Conservation (phyloP, 176 grass and related monocot genomes). For the Poa pratensis region DNA sequence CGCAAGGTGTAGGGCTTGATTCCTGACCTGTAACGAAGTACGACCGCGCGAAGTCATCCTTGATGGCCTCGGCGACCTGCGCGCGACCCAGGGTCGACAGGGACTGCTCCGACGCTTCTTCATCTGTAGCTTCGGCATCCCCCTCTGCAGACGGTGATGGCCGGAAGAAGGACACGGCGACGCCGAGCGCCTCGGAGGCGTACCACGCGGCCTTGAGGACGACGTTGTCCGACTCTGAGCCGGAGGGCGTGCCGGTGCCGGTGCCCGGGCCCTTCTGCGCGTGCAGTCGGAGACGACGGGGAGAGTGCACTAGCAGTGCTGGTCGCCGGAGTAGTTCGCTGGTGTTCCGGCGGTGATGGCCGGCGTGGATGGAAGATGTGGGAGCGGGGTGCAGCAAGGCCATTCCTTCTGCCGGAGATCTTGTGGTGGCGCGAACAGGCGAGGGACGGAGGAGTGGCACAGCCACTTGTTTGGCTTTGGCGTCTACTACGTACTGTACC, state of each 20-base stretch:
- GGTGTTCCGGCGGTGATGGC: not conserved
- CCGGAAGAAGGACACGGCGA: slow-evolving; percentile 74
- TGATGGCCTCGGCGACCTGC: slow-evolving; percentile 71
- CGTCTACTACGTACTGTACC: not conserved
- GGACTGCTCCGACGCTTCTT: not conserved
- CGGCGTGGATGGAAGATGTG: not conserved
- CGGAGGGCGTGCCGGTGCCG: slow-evolving; percentile 40
- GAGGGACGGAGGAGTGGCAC: not conserved
- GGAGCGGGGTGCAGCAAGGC: slow-evolving; percentile 34
- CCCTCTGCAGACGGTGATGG: slow-evolving; percentile 13
- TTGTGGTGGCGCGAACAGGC: not conserved
- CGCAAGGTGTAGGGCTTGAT: not conserved
- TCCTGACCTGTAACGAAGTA: slow-evolving; percentile 91
- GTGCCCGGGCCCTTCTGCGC: slow-evolving; percentile 43
- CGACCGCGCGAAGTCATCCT: slow-evolving; percentile 77
- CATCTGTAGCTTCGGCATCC: not conserved
- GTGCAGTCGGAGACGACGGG: slow-evolving; percentile 16
- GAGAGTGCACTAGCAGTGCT: not conserved
- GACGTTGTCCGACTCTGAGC: slow-evolving; percentile 71
- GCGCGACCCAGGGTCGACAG: slow-evolving; percentile 16
- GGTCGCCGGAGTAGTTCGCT: not conserved
- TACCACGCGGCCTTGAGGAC: slow-evolving; percentile 89
- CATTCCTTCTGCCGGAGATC: slow-evolving; percentile 33
- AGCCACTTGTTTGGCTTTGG: slow-evolving; percentile 35
- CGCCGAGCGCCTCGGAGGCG: slow-evolving; percentile 85